Evolutionary conservation across 495 filamentous ascomycete species (phyloP).

Genomic region (Penicillium arizonense): DNA sequence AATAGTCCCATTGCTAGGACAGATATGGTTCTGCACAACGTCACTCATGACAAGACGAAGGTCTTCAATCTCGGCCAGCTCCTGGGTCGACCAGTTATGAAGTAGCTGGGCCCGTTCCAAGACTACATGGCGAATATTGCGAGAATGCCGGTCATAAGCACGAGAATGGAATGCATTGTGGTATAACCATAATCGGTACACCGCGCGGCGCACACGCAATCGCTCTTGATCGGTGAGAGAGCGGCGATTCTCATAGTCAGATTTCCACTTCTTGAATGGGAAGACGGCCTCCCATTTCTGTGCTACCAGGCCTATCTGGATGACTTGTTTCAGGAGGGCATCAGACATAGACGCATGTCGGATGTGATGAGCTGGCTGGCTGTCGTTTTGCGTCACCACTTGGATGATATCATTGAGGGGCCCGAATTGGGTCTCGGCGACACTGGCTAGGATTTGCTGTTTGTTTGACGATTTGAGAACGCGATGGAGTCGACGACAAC

Average conservation of each 20-base stretch:
- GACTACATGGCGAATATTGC: constrained; percentile 41
- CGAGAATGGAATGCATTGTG: constrained; percentile 54
- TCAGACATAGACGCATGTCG: constrained; percentile 49
- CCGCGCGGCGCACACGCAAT: constrained; percentile 57
- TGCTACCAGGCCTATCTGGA: constrained; percentile 56
- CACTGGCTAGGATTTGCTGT: constrained; percentile 50
- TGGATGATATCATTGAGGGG: constrained; percentile 61
- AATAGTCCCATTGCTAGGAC: constrained; percentile 60
- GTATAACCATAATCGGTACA: constrained; percentile 72
- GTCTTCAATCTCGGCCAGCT: constrained; percentile 60
- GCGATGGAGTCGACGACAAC: constrained; percentile 52
- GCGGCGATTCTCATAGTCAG: constrained; percentile 59
- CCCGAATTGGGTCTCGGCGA: constrained; percentile 57
- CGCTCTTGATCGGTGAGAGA: constrained; percentile 56
- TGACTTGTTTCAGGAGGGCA: constrained; percentile 55
- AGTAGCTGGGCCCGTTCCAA: constrained; percentile 52
- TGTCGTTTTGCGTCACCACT: constrained; percentile 56
- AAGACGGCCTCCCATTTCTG: constrained; percentile 66
- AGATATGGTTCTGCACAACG: constrained; percentile 53
- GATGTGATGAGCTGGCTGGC: constrained; percentile 52
- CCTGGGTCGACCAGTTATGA: constrained; percentile 53
- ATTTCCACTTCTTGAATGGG: constrained; percentile 65
- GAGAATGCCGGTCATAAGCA: constrained; percentile 45
- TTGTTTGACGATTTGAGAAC: constrained; percentile 52
- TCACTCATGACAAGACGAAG: constrained; percentile 47